Evolutionary conservation across 139 green algal species (phyloP), one percentile per base, ranked within the genome.

Genomic region (Chara braunii): DNA sequence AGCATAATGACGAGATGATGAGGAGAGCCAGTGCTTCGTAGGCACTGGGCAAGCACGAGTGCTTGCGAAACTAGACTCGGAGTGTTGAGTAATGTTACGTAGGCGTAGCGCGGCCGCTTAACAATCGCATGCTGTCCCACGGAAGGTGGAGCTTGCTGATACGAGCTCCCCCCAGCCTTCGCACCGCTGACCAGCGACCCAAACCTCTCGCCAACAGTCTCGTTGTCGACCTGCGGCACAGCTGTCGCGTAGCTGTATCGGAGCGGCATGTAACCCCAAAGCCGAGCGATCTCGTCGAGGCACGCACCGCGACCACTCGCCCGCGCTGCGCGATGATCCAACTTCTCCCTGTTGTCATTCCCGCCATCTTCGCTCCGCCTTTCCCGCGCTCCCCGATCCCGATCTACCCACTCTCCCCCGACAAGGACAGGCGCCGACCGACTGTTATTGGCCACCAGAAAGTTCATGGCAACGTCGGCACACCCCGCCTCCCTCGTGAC

Each of bases 391-490:
- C 66, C 66, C 18, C 63, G 63, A n/a, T n/a, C n/a, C 12, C 53
- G 64, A 33, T 72, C 63, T 22, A 52, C 63, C 63, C 63, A 72
- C 26, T 72, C 63, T 5, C 63, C 63, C 26, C 31, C 63, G 11
- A 72, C 63, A 33, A 72, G 40, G 36, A 63, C 34, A 30, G 63
- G 63, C 29, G 53, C 63, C 31, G 55, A 18, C 29, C 60, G 33
- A 35, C 36, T 32, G 32, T 32, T 14, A 5, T 50, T 32, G 35
- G 63, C 43, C 12, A 69, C 63, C 12, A 72, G n/a, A 37, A 72
- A 72, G 51, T 72, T 72, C 63, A 72, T 72, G 24, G 63, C 63
- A 33, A 72, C 66, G 51, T 72, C 63, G 23, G 64, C 63, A 44
- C 63, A 72, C 31, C 66, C 66, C 53, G 56, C 53, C 28, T 54